phyloP scores from a whole-genome alignment of 257 asterid species.

The Linaria vulgaris region DNA sequence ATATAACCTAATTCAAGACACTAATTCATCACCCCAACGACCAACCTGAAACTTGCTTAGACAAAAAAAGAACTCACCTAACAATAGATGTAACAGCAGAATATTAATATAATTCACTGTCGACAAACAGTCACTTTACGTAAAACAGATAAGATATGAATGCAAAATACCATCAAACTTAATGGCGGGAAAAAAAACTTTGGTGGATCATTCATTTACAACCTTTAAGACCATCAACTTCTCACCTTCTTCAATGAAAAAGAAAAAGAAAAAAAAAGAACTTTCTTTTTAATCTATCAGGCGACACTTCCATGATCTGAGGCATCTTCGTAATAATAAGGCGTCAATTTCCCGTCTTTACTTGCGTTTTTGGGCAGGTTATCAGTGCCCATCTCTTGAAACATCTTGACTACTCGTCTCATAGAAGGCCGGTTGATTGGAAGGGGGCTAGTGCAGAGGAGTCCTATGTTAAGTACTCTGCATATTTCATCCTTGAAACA shows the following conservation, averaged over 20 bases:
- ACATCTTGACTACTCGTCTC: conserved; percentile 88
- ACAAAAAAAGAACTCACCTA: conserved; percentile 21
- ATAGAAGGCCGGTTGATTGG: conserved; percentile 94
- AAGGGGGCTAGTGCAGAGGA: conserved; percentile 90
- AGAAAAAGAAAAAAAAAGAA: conserved; percentile 15
- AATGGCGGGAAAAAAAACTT: conserved; percentile 22
- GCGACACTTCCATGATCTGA: conserved; percentile 70
- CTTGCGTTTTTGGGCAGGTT: conserved; percentile 34
- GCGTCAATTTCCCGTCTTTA: conserved; percentile 81
- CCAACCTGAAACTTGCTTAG: conserved; percentile 26
- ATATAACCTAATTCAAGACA: conserved; percentile 32
- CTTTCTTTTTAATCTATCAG: conserved; percentile 20
- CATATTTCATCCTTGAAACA: conserved; percentile 85
- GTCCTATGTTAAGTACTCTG: conserved; percentile 76
- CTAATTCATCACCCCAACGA: conserved; percentile 36
- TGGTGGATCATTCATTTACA: conserved; percentile 46
- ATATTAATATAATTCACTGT: conserved; percentile 17
- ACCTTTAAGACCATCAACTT: conserved; percentile 29
- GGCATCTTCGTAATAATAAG: conserved; percentile 77
- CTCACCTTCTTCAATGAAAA: conserved; percentile 23
- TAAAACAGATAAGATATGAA: conserved; percentile 30
- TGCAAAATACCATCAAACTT: conserved; percentile 29
- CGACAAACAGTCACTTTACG: conserved; percentile 28
- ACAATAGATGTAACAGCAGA: background rate
- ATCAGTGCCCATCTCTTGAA: conserved; percentile 63